Base-by-base conservation (phyloP, 768 basidiomycete species). In the Amanita inopinata region DNA sequence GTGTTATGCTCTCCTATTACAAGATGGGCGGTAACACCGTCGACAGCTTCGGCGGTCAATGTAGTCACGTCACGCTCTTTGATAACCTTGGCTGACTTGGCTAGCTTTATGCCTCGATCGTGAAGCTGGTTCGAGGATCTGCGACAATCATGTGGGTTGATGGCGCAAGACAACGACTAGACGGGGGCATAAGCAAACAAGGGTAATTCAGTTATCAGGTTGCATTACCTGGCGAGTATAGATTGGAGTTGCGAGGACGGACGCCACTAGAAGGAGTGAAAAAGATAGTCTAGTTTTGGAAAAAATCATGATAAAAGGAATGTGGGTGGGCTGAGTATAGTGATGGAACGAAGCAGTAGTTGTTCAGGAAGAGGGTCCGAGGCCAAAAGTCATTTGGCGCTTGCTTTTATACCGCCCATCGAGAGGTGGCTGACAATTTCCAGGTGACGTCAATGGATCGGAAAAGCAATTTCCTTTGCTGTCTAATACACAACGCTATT, bases 401-500 rank as follows among this genome's bases (percentile, higher is more conserved):
- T 6, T 4, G 17, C 18, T 36, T 44, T 27, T 44, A 44, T 44
- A 14, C 14, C 12, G 15, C 7, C 27, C 27, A 7, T n/a, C n/a
- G n/a, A n/a, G 12, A 11, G 11, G 33, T 18, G 43, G 43, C 25
- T 44, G 34, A 30, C 35, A 28, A 20, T 39, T 25, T 9, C 25
- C 4, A 12, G 5, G 25, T 44, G 43, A 44, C 43, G 43, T 44
- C 43, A 37, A 37, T 28, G 19, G 14, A 27, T 19, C 15, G 10
- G 33, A 44, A 37, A 44, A 28, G 41, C 34, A n/a, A 34, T 36
- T 37, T 23, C 23, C 23, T 27, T 43, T 36, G 31, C 34, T 34
- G 32, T 24, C 17, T 41, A 33, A 18, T 46, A 23, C n/a, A n/a
- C 38, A 33, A 10, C 25, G 17, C 12, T 73, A 56, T 38, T n/a